Evolutionary conservation across 2,329 filamentous ascomycete genomes (phyloP), one percentile per base, ranked within the genome.

Genomic region (Ophiostoma novo-ulmi): DNA sequence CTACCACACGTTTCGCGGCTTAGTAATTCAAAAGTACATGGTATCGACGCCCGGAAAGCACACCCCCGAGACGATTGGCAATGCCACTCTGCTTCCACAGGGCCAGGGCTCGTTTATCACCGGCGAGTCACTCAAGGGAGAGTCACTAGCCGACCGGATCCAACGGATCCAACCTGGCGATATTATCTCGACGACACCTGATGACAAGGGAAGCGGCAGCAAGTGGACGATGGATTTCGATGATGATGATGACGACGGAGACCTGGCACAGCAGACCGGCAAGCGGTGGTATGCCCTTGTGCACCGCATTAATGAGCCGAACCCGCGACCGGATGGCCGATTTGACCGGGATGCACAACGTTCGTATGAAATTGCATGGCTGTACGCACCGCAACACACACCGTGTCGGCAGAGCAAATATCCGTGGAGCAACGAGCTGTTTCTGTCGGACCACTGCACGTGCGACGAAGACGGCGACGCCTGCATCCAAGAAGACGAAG

Each of bases 371-470:
- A 85, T 93, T 0, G 82, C 91, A 0, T 95, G 91, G 91, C 81
- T 95, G 0, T 94, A 94, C 74, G 82, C 85, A 1, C 85, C 91
- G 0, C 81, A 82, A 0, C 89, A 95, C 70, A 95, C 92, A 0
- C 85, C 89, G 0, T 91, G 93, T 63, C 85, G 84, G 0, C 80
- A 85, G 6, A 88, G 89, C 79, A 84, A 83, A 11, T 96, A 94
- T 74, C 89, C 89, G 0, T 89, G 87, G 78, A 73, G 79, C 0
- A 91, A 93, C 69, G 92, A 96, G 78, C 78, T 95, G 0, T 95
- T 95, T 73, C 79, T 94, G 0, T 92, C 89, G 0, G 87, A 93
- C 68, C 88, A 93, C 71, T 94, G 92, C 79, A 90, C 89, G 0
- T 95, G 92, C 73, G 77, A 80, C 0, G 81, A 85, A 22, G 66